Base-by-base conservation (phyloP, 352 stramenopile species). In the Globisporangium barbulae region DNA sequence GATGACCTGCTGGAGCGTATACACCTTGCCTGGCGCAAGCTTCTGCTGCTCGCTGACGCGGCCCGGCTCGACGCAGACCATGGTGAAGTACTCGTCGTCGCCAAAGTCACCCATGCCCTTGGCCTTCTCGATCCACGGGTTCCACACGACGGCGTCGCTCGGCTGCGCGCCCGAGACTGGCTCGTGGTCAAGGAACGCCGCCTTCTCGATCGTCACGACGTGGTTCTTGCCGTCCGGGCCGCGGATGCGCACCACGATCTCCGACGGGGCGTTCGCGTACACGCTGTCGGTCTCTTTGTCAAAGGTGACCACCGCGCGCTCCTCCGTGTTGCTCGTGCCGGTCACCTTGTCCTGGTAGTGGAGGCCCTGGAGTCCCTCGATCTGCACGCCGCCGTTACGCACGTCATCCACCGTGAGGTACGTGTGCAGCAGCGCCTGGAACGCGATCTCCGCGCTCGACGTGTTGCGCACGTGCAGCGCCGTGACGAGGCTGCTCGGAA, bases 21-120 rank as follows among this genome's bases (percentile, higher is more conserved):
- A 92, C 2, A 79, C 76, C 41, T 79, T 73, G 52, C 78, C 76
- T 0, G 71, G 69, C 15, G 70, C 73, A 31, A 93, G 81, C 58
- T 73, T 78, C 67, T 91, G 84, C 61, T 77, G 69, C 63, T 85
- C 67, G 53, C 80, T 93, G 25, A 95, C 87, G 45, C 86, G 75
- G 21, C 96, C 96, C 12, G 96, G 96, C 73, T 99, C 96, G 47
- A 98, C 86, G 70, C 96, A 99, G 65, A 98, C 83, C 94, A 99
- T 98, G 35, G 87, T 80, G 50, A 89, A 61, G 69, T 98, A 98
- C 74, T 98, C 91, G 50, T 98, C 95, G 67, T 98, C 87, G 41
- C 80, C 91, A 78, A 99, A 98, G 77, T 99, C 96, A 57, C 71
- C 72, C 88, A 99, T 98, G 44, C 68, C 75, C 68, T 94, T 90